phyloP scores from a whole-genome alignment of 1,139 yeast genomes.

The Blastobotrys raffinosifermentans region DNA sequence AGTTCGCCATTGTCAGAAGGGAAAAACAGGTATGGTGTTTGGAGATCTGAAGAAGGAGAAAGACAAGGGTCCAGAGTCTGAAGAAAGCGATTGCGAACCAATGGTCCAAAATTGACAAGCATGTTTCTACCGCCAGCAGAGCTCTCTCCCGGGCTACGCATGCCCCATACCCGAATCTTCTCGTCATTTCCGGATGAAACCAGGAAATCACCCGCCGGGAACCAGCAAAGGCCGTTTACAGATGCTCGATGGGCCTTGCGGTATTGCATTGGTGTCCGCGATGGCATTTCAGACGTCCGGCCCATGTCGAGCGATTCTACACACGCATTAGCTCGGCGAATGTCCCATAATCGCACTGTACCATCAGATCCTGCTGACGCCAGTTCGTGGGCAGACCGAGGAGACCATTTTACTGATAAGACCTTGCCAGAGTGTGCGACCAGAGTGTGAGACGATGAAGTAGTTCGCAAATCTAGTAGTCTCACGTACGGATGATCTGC shows the following conservation, averaged over 20 bases:
- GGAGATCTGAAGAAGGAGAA: constrained; percentile 34
- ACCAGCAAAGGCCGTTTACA: constrained; percentile 72
- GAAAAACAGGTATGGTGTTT: constrained; percentile 51
- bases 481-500: constrained; percentile 66
- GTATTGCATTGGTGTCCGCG: constrained; percentile 22
- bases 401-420: constrained; percentile 71
- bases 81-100: constrained; percentile 56
- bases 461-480: constrained; percentile 63
- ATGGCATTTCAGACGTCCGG: constrained; percentile 22
- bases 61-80: constrained; percentile 39
- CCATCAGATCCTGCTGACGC: constrained; percentile 78
- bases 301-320: constrained; percentile 53
- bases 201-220: constrained; percentile 52
- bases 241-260: constrained; percentile 66
- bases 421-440: constrained; percentile 61
- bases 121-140: constrained; percentile 51
- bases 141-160: constrained; percentile 37
- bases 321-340: constrained; percentile 61
- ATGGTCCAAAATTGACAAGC: constrained; percentile 71
- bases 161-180: constrained; percentile 68
- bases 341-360: constrained; percentile 59
- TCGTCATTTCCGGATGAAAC: constrained; percentile 73
- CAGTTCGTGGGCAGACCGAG: constrained; percentile 51
- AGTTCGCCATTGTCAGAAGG: constrained; percentile 81
- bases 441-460: constrained; percentile 65